Evolutionary conservation across 2,329 filamentous ascomycete genomes (phyloP).

Genomic region (Penicillium sumatraense): DNA sequence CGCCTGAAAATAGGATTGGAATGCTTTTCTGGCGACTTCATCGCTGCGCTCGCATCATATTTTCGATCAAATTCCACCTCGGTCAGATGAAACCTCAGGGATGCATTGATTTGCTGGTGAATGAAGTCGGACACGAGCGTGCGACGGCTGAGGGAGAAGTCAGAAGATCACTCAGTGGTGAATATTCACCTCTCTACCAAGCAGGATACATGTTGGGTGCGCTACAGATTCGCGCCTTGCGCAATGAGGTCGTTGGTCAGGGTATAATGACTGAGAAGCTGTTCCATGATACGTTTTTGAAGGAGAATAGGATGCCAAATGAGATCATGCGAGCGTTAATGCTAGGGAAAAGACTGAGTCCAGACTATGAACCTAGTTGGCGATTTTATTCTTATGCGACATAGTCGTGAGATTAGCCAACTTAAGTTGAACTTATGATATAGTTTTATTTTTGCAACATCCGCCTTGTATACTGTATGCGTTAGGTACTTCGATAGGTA

Average conservation of each 20-base stretch:
- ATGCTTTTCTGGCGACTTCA: conserved; percentile 68
- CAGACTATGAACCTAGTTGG: conserved; percentile 55
- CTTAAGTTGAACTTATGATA: neutral
- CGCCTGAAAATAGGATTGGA: conserved; percentile 59
- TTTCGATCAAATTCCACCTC: conserved; percentile 63
- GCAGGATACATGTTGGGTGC: conserved; percentile 65
- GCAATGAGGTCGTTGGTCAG: conserved; percentile 52
- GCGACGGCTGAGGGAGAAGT: conserved; percentile 66
- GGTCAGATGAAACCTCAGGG: conserved; percentile 58
- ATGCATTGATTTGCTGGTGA: conserved; percentile 62
- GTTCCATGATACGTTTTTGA: conserved; percentile 61
- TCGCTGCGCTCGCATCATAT: conserved; percentile 60
- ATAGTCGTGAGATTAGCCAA: neutral
- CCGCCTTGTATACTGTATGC: too few relatives aligned
- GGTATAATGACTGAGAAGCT: conserved; percentile 54
- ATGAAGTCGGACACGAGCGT: conserved; percentile 62
- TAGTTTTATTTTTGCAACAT: too few relatives aligned
- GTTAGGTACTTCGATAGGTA: too few relatives aligned
- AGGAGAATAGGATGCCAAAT: conserved; percentile 47
- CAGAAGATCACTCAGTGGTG: conserved; percentile 59
- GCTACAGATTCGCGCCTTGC: conserved; percentile 58
- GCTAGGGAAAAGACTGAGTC: conserved; percentile 44
- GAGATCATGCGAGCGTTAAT: conserved; percentile 50
- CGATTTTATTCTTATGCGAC: conserved; percentile 49
- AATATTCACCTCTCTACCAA: conserved; percentile 64